Base-by-base conservation (phyloP, 2,329 filamentous ascomycete genomes). In the Paecilomyces niveus region DNA sequence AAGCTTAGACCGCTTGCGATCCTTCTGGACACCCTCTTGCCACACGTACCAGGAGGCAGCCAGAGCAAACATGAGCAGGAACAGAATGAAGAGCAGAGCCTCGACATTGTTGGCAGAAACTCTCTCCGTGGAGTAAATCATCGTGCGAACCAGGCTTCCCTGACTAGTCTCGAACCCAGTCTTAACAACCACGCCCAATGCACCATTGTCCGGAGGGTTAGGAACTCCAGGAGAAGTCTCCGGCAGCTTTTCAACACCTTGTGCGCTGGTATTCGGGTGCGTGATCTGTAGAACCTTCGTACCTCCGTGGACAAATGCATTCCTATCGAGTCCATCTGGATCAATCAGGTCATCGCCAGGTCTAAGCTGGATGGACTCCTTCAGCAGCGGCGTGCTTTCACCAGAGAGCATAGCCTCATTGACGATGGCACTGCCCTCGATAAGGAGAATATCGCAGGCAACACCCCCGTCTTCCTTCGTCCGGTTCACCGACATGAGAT, bases 401-500 rank as follows among this genome's bases (percentile, higher is more conserved):
- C 94, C 94, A 3, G 94, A 99, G 67, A 99, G 83, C 94, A 99
- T 99, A 62, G 95, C 95, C 77, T 99, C 94, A 77, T 99, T 99
- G 68, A 99, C 94, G 72, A 99, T 99, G 8, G 90, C 93, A 57
- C 91, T 92, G 31, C 94, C 95, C 74, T 97, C 92, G 31, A 99
- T 88, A 53, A 99, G 77, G 55, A 99, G 80, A 88, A 99, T 96
- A 73, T 99, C 94, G 74, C 94, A 99, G 33, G 94, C 93, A 58
- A 99, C 92, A 58, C 94, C 94, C 61, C 92, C 89, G 68, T 99
- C 94, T 72, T 99, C 95, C 80, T 96, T 97, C 57, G 93, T 97
- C 58, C 94, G 87, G 60, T 88, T 88, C 26, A 95, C 92, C 10
- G 93, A 97, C 54, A 93, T 92, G 53, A 99, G 82, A 69, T 99